Base-by-base conservation (phyloP, 305 asterid species). In the Caryopteris hybrid region DNA sequence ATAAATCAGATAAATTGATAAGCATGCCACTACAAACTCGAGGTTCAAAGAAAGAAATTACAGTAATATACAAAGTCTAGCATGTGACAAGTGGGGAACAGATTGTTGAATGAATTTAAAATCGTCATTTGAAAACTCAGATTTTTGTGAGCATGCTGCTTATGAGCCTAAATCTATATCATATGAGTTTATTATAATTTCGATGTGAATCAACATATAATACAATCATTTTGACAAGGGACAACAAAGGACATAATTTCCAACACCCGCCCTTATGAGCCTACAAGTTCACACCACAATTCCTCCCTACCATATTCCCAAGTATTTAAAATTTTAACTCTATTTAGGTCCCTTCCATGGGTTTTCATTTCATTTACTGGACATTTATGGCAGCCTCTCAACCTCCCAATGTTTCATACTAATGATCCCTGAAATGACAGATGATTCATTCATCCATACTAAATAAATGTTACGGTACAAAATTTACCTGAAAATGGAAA, bases 401-500 rank as follows among this genome's bases (percentile, higher is more conserved):
- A 48, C 61, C 52, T 46, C 71, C 59, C 10, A 23, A 21, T 62
- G 34, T 18, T 50, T 46, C 36, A 63, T 14, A 79, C 10, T 41
- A 18, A 48, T 27, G 63, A 64, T 27, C 72, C 56, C 60, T 25
- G 47, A 56, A 65, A 42, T 39, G 53, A 67, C 23, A 43, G 43
- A 57, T 52, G 43, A 39, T 34, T 45, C 64, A 22, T 39, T 43
- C 1, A 67, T 34, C 43, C 38, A 43, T 27, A 41, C 3, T 22
- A 22, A 51, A 51, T 36, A 38, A 70, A 70, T 73, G 60, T 14
- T 54, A 63, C 45, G 48, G 64, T 66, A 29, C 17, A 66, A 65
- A 50, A 77, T 61, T 64, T 79, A 93, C 99, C 97, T 93, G 99
- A 61, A 94, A 81, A 82, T 94, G 99, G 79, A 83, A 91, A 50